These are phyloP conservation scores for Hypoxylon fuscum DNA, from an alignment of 495 filamentous ascomycete genomes.

Conservation along the genomic window DNA sequence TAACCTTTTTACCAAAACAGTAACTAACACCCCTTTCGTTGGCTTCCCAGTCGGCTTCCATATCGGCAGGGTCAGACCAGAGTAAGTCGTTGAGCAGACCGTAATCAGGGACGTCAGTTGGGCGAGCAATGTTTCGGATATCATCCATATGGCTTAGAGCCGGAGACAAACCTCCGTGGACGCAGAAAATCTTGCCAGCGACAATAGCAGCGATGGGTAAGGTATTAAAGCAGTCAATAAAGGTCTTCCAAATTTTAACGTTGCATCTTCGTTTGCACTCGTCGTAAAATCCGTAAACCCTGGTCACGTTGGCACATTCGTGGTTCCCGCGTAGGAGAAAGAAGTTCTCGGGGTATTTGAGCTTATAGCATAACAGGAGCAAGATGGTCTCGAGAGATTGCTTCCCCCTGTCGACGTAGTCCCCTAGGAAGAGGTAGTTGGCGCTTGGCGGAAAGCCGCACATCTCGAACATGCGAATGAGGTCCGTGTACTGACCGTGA, in stretches of 20 bases:
- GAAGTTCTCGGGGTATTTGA: conserved; percentile 99
- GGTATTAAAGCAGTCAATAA: conserved; percentile 97
- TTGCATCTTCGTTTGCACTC: conserved; percentile 98
- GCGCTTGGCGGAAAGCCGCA: conserved; percentile 93
- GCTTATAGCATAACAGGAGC: conserved; percentile 95
- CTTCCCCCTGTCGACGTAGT: conserved; percentile 98
- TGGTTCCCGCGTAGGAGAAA: conserved; percentile 97
- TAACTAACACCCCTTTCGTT: conserved; percentile 98
- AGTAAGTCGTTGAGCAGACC: conserved; percentile 94
- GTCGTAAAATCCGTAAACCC: conserved; percentile 99
- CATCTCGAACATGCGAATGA: conserved; percentile 99
- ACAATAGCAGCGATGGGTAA: conserved; percentile 97
- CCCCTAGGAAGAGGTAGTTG: conserved; percentile 96
- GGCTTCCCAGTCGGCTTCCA: conserved; percentile 97
- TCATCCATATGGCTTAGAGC: conserved; percentile 97
- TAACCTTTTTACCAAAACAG: conserved; percentile 98
- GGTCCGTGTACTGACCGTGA: conserved; percentile 96
- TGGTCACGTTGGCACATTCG: conserved; percentile 97
- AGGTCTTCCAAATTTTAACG: conserved; percentile 99
- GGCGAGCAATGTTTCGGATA: conserved; percentile 92
- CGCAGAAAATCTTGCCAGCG: conserved; percentile 98
- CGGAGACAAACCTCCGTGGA: conserved; percentile 95
- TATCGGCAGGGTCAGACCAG: conserved; percentile 98
- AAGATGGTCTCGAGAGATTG: conserved; percentile 97
- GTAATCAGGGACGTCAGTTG: conserved; percentile 98